A percentile compares a stretch with the other conserved stretches of the same genome.
These are phyloP conservation scores for Solanum peruvianum DNA, from an alignment of 257 asterid species.

Conservation along the genomic window DNA sequence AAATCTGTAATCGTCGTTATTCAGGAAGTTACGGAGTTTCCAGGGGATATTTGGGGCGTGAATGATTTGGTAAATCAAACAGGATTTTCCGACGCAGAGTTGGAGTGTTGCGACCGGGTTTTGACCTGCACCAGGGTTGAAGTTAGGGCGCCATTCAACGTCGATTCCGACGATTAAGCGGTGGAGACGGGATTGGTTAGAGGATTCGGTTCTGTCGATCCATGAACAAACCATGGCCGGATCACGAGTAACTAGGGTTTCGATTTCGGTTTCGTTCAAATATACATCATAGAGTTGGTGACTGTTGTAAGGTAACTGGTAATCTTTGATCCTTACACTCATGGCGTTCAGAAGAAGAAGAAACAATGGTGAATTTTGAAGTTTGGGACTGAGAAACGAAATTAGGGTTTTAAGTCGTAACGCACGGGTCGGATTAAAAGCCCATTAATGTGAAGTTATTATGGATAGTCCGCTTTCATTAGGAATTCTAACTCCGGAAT, in stretches of 20 bases:
- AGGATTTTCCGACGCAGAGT: slow-evolving; percentile 31
- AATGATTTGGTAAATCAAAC: slow-evolving; percentile 38
- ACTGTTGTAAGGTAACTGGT: not conserved
- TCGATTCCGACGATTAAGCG: slow-evolving; percentile 35
- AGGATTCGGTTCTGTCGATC: slow-evolving; percentile 20
- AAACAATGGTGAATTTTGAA: not conserved
- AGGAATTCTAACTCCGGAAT: too few species aligned
- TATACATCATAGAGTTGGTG: slow-evolving; percentile 30
- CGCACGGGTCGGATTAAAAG: too few species aligned
- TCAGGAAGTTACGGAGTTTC: slow-evolving; percentile 21
- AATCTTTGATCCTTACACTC: not conserved
- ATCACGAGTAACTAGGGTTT: slow-evolving; percentile 32
- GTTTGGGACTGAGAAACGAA: not conserved
- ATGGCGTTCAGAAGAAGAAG: not conserved
- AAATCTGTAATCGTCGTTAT: slow-evolving; percentile 18
- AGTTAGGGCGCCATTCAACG: slow-evolving; percentile 43
- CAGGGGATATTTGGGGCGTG: slow-evolving; percentile 16
- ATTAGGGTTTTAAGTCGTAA: not conserved
- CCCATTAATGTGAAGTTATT: too few species aligned
- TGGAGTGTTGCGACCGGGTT: slow-evolving; percentile 42
- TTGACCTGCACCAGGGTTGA: not conserved
- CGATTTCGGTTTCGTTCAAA: slow-evolving; percentile 16
- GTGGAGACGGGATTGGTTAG: slow-evolving; percentile 1
- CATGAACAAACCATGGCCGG: slow-evolving; percentile 19
- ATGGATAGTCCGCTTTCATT: too few species aligned